phyloP scores from a whole-genome alignment of 2,329 filamentous ascomycete species.

The Cryoendolithus antarcticus region DNA sequence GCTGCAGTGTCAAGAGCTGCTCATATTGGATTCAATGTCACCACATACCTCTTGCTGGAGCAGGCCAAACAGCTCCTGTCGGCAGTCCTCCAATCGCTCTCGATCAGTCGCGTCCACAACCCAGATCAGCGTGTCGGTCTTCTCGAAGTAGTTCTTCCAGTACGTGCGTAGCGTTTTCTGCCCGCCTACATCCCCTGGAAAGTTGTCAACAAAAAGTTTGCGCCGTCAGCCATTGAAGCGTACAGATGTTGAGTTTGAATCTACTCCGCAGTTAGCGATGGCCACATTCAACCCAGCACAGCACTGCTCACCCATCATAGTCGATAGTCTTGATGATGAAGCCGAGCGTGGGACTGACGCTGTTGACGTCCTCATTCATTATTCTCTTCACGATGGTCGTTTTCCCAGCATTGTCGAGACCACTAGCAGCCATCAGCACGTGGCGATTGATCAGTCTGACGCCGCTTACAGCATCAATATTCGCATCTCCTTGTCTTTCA shows the following conservation, averaged over 20 bases:
- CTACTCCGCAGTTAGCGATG: conserved; percentile 42
- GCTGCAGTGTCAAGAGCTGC: conserved; percentile 10
- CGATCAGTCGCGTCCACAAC: conserved; percentile 97
- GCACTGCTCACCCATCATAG: conserved; percentile 89
- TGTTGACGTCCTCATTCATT: conserved; percentile 91
- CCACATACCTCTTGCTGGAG: conserved; percentile 72
- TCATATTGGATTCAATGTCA: conserved; percentile 10
- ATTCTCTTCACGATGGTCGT: conserved; percentile 97
- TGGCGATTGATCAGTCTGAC: neutral
- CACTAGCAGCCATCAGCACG: conserved; percentile 40
- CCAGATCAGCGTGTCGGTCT: conserved; percentile 96
- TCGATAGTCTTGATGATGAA: conserved; percentile 99
- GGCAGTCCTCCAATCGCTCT: conserved; percentile 75
- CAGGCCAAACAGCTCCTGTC: conserved; percentile 71
- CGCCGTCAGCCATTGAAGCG: too few species aligned
- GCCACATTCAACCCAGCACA: too few species aligned
- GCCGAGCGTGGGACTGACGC: conserved; percentile 89
- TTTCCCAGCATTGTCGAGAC: conserved; percentile 94
- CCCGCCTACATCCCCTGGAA: conserved; percentile 86
- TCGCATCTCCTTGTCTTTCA: conserved; percentile 98
- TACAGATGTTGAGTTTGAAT: conserved; percentile 96
- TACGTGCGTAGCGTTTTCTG: conserved; percentile 96
- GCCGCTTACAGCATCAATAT: conserved; percentile 78
- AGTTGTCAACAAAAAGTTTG: too few species aligned
- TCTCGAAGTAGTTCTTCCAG: conserved; percentile 99